These are phyloP conservation scores for Arthrobotrys entomopaga DNA, from an alignment of 2,329 filamentous ascomycete genomes.

Conservation along the genomic window DNA sequence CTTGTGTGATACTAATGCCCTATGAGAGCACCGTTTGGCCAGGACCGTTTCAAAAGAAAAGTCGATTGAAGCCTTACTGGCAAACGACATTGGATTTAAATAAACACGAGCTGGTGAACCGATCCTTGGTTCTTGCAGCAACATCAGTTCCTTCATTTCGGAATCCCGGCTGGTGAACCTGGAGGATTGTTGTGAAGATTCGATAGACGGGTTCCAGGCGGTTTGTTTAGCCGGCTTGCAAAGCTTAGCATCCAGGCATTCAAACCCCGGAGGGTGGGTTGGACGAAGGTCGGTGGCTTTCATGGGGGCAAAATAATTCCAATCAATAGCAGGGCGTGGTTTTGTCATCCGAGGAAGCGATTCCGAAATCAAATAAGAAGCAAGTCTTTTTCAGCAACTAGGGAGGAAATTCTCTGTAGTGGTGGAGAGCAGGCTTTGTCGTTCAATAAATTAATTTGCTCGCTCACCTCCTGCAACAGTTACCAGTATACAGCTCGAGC, in stretches of 20 bases:
- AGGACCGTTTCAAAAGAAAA: not conserved
- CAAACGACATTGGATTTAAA: constrained; percentile 33
- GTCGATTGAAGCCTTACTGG: not conserved
- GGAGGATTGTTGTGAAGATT: constrained; percentile 7
- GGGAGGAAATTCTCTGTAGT: not conserved
- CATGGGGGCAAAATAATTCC: constrained; percentile 31
- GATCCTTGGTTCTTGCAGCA: constrained; percentile 13
- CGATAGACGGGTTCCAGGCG: not conserved
- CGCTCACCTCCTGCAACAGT: too few relatives aligned
- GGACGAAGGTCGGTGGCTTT: not conserved
- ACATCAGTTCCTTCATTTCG: constrained; percentile 40
- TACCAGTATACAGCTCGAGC: too few relatives aligned
- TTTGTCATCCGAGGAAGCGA: constrained; percentile 44
- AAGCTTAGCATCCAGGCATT: constrained; percentile 48
- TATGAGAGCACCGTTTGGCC: not conserved
- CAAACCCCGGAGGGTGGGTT: constrained; percentile 31
- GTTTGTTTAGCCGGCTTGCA: constrained; percentile 41
- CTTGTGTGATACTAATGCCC: constrained; percentile 3
- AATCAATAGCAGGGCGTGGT: constrained; percentile 50
- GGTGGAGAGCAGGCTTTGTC: not conserved
- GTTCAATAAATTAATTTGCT: not conserved
- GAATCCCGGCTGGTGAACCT: constrained; percentile 46
- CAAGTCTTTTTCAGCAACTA: constrained; percentile 1
- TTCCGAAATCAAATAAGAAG: constrained; percentile 8
- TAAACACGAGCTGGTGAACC: not conserved